These are phyloP conservation scores for Pelargonium myrrhifolium DNA, from an alignment of 441 rosid species.

Conservation along the genomic window DNA sequence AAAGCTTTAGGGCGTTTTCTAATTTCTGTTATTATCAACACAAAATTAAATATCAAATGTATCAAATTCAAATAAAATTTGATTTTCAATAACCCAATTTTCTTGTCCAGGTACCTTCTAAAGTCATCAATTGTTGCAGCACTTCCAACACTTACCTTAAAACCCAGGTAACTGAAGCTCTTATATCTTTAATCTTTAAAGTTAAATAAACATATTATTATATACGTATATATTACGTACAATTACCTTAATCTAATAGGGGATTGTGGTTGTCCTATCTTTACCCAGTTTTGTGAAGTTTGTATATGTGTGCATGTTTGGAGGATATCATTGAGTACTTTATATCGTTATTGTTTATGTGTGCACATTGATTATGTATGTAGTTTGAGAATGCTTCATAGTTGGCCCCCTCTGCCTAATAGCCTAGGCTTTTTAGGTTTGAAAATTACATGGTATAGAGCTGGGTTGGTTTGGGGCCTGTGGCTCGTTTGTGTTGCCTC, in stretches of 20 bases:
- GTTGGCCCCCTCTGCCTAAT: too few relatives aligned
- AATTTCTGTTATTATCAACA: neutral
- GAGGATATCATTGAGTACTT: too few relatives aligned
- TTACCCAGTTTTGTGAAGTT: too few relatives aligned
- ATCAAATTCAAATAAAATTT: neutral
- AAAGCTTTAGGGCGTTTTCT: neutral
- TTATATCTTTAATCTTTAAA: neutral
- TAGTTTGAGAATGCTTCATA: too few relatives aligned
- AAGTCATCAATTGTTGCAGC: constrained; percentile 61
- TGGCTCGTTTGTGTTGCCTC: neutral
- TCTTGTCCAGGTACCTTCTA: constrained; percentile 46
- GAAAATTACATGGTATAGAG: neutral
- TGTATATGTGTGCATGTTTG: too few relatives aligned
- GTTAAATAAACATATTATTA: neutral
- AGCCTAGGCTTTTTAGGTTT: neutral
- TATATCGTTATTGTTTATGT: too few relatives aligned
- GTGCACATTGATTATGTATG: too few relatives aligned
- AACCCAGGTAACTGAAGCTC: constrained; percentile 37
- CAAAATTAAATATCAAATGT: neutral
- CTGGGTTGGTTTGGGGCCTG: neutral
- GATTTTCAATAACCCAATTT: neutral
- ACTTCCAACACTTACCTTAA: constrained; percentile 49
- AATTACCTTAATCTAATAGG: too few relatives aligned
- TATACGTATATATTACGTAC: too few relatives aligned
- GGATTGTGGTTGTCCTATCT: too few relatives aligned